Evolutionary conservation across 2,329 filamentous ascomycete genomes (phyloP).

Genomic region (Aspergillus chevalieri): DNA sequence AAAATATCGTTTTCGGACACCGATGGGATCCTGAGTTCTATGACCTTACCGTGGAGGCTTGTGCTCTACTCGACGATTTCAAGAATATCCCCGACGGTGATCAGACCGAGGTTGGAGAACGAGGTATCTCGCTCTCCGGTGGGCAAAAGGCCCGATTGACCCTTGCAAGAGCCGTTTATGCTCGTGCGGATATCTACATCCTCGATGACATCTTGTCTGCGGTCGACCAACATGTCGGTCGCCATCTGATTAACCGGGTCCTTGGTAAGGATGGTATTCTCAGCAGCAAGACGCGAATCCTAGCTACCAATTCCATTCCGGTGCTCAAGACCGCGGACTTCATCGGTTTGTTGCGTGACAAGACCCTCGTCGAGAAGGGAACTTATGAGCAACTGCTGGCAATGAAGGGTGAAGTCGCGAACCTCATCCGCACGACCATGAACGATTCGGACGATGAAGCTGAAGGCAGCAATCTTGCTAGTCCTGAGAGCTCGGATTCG

Average conservation of each 20-base stretch:
- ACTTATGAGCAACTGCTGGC: constrained; percentile 87
- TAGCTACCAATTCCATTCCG: constrained; percentile 92
- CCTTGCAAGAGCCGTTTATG: constrained; percentile 88
- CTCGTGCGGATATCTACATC: constrained; percentile 91
- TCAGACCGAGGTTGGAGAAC: constrained; percentile 91
- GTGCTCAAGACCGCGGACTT: constrained; percentile 85
- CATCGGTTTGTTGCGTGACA: constrained; percentile 77
- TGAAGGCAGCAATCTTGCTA: constrained; percentile 50
- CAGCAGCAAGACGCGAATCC: constrained; percentile 76
- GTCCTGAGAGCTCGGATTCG: constrained; percentile 63
- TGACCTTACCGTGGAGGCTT: constrained; percentile 84
- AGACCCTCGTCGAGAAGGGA: constrained; percentile 76
- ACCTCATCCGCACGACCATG: constrained; percentile 71
- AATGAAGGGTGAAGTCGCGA: constrained; percentile 85
- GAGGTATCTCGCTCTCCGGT: constrained; percentile 90
- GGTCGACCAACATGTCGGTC: constrained; percentile 95
- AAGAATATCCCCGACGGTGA: constrained; percentile 89
- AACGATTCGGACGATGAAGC: constrained; percentile 37
- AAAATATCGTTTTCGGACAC: constrained; percentile 96
- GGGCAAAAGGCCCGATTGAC: constrained; percentile 94
- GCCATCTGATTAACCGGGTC: constrained; percentile 91
- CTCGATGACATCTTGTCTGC: constrained; percentile 92
- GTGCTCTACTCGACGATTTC: constrained; percentile 86
- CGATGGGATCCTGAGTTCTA: constrained; percentile 92
- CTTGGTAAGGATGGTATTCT: constrained; percentile 79